Base-by-base conservation (phyloP, 2,329 filamentous ascomycete species). In the Amauroascus verrucosus region DNA sequence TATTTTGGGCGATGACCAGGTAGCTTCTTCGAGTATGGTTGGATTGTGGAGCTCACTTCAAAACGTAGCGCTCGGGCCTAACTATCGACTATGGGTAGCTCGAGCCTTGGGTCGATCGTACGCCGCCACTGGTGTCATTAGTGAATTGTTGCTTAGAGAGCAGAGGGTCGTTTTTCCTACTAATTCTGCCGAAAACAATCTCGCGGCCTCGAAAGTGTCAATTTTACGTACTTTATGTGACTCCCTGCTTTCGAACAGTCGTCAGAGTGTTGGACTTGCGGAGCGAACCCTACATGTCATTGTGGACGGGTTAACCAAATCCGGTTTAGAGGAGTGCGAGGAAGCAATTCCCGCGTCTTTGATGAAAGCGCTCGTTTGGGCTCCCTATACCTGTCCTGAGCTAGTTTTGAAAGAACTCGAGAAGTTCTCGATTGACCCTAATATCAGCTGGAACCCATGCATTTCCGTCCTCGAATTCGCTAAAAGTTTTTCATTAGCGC, bases 21-120 rank as follows among this genome's bases (percentile, higher is more conserved):
- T 81, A 41, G 83, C 88, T 9, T 67, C 80, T 11, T 67, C 71
- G 1, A 81, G 84, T 63, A 80, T 82, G 1, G 73, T 82, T 11
- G 79, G 82, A 16, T 76, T 96, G 0, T 93, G 85, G 83, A 83
- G 84, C 64, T 89, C 86, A 40, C 86, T 88, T 60, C 76, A 79
- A 54, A 75, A 79, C n/a, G 73, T 77, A 35, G 72, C 78, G 1
- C 74, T 84, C 14, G 85, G 82, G 53, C 72, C 79, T 24, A 78
- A 81, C 14, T 96, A 93, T 65, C 72, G 88, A 0, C 73, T 86
- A 0, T 98, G 94, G 94, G 86, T 87, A 43, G 90, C 87, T 2
- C 80, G 84, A 57, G 85, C 90, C 1, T 75, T 97, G 43, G 93
- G 94, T 6, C 81, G 88, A 64, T 84, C 88, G 0, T 97, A 90